These are phyloP conservation scores for Lactifluus pinguis DNA, from an alignment of 768 basidiomycete species.

Conservation along the genomic window DNA sequence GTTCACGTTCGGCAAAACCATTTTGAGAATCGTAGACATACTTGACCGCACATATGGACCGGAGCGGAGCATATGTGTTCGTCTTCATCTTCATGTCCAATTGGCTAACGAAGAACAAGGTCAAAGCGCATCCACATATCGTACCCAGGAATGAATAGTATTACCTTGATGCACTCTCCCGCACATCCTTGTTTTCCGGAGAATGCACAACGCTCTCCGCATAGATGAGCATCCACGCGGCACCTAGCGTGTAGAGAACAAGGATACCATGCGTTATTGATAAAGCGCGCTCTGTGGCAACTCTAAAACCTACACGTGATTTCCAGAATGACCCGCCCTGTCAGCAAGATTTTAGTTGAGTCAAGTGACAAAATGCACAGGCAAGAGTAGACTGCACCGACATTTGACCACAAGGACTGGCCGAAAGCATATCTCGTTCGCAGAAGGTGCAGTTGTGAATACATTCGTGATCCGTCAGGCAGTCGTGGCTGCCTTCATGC, in stretches of 20 bases:
- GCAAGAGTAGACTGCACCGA: constrained; percentile 24
- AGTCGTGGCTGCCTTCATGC: constrained; percentile 42
- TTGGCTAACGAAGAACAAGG: constrained; percentile 28
- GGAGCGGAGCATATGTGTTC: constrained; percentile 49
- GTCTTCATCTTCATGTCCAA: constrained; percentile 41
- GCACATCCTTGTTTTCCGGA: constrained; percentile 43
- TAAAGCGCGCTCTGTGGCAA: neutral
- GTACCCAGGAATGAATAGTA: neutral
- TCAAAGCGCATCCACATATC: neutral
- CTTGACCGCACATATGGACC: constrained; percentile 49
- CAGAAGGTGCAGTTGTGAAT: constrained; percentile 35
- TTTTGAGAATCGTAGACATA: constrained; percentile 18
- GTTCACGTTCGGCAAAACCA: no score
- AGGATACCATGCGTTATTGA: constrained; percentile 20
- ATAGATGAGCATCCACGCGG: constrained; percentile 40
- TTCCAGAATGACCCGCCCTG: constrained; percentile 49
- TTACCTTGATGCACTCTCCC: constrained; percentile 42
- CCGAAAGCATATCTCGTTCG: constrained; percentile 22
- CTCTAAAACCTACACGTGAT: constrained; percentile 36
- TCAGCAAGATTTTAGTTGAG: no score
- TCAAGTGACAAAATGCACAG: neutral
- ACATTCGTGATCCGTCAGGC: constrained; percentile 43
- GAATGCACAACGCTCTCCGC: constrained; percentile 43
- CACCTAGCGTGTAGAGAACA: constrained; percentile 29
- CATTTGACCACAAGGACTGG: constrained; percentile 38